Base-by-base conservation (phyloP, 805 yeast genomes). In the Myxozyma geophila region DNA sequence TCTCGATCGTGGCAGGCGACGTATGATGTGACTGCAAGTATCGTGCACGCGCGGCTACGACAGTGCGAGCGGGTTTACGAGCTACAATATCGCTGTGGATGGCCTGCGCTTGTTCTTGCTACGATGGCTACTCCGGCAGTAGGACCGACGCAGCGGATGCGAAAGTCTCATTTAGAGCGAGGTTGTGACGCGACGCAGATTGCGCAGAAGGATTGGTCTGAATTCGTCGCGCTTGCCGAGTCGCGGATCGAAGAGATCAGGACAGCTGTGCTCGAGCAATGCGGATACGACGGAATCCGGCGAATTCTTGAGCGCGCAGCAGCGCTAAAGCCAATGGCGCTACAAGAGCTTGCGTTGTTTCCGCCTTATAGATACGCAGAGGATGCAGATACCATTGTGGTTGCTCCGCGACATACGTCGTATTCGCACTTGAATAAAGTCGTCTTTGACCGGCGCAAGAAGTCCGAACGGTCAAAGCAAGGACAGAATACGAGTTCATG, bases 161-260 rank as follows among this genome's bases (percentile, higher is more conserved):
- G 70, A n/a, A 68, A 68, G 55, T 68, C 70, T 4, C 69, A 67
- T 50, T 46, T 68, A 7, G 70, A 68, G 41, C 60, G 71, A 36
- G 68, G 69, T 10, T 64, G 70, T 36, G 71, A 68, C 17, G 71
- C 70, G 7, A 67, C 70, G 19, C 71, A 68, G 52, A 68, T 67
- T 43, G 41, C 69, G n/a, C 66, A 63, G 46, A 51, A 52, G 15
- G 69, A 67, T 23, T 68, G 70, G 70, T 37, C 63, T 19, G 62
- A 53, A 39, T 68, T 68, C 37, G 44, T 68, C 19, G 59, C 41
- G 36, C 47, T 64, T 12, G 62, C 67, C 3, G 65, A 67, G 57
- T 35, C 54, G 23, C 61, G 68, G 21, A 59, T 62, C 8, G 54
- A 50, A 19, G 64, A 61, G 40, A 58, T 68, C 37, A 58, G 68